Conservation (phyloP, 805 yeast species). For the Aciculoconidium aculeatum region DNA sequence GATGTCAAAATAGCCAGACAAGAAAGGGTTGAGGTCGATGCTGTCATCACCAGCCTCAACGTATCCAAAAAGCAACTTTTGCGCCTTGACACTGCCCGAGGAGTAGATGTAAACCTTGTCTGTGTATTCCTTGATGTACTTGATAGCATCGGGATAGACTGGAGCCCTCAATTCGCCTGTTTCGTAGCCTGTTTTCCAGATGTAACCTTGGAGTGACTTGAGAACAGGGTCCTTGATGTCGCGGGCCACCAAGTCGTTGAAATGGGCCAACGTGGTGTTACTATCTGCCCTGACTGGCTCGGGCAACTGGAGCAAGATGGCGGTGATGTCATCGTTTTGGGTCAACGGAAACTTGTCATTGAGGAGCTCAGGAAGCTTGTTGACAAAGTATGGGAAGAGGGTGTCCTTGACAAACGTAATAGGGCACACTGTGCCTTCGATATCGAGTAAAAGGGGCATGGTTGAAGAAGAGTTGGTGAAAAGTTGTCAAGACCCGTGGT, state of each 20-base stretch:
- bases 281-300: slow-evolving; percentile 17
- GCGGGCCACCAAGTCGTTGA: slow-evolving; percentile 47
- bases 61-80: slow-evolving; percentile 65
- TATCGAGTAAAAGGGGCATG: slow-evolving; percentile 57
- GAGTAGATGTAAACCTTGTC: slow-evolving; percentile 66
- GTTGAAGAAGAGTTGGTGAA: no score
- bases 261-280: slow-evolving; percentile 38
- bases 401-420: slow-evolving; percentile 80
- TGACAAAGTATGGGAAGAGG: slow-evolving; percentile 69
- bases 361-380: slow-evolving; percentile 38
- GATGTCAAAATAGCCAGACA: slow-evolving; percentile 79
- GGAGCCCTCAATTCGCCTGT: slow-evolving; percentile 77
- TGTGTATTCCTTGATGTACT: slow-evolving; percentile 31
- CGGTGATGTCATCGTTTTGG: slow-evolving; percentile 19
- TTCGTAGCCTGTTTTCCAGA: slow-evolving; percentile 79
- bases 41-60: slow-evolving; percentile 37
- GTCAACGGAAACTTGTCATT: slow-evolving; percentile 19
- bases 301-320: slow-evolving; percentile 44
- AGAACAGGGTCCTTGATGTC: slow-evolving; percentile 77
- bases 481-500: no score
- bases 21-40: slow-evolving; percentile 45
- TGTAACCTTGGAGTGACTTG: slow-evolving; percentile 74
- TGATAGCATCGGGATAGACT: slow-evolving; percentile 65
- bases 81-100: slow-evolving; percentile 86
- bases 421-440: slow-evolving; percentile 93